Evolutionary conservation across 2,329 filamentous ascomycete species (phyloP), one percentile per base, ranked within the genome.

Genomic region (Fusarium udum): DNA sequence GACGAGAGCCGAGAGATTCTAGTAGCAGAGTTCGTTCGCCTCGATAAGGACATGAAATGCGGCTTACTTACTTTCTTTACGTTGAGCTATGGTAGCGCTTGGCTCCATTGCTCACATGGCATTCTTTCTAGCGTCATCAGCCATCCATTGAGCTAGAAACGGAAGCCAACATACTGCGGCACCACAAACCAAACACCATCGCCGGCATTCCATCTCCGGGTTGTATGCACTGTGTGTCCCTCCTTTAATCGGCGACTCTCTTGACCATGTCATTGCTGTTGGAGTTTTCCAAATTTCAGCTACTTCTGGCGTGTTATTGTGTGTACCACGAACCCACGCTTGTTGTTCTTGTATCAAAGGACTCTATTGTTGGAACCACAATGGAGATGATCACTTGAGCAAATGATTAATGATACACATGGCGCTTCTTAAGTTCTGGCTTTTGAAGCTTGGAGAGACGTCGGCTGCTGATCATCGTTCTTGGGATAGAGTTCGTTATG

Each of bases 401-500:
- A 39, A 40, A 40, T 20, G 42, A 49, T 46, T 40, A 45, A 39
- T 28, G 61, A 67, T 55, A 49, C 36, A 46, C 18, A 39, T 26
- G 53, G 58, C 40, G 34, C 55, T 36, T 46, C 32, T 68, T 36
- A 43, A 43, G 43, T 40, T 58, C 45, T 63, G 49, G 32, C 28
- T 34, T 68, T 48, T 34, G 53, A 63, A 55, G 61, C 53, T 61
- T 51, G 48, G 45, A 48, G 36, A 52, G 45, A 32, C 45, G 37
- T 28, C 31, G 48, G 43, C 48, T 67, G 46, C 53, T 53, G 53
- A 75, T 66, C 45, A 43, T 45, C 66, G 31, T 56, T 52, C 51
- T 58, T 37, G 42, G 39, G 58, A 75, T 73, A 71, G 61, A 77
- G 66, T 76, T 77, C 64, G 51, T 64, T 43, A 49, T 64, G 64